phyloP scores from a whole-genome alignment of 192 early-diverging fungal genomes.

The Coemansia sp. region DNA sequence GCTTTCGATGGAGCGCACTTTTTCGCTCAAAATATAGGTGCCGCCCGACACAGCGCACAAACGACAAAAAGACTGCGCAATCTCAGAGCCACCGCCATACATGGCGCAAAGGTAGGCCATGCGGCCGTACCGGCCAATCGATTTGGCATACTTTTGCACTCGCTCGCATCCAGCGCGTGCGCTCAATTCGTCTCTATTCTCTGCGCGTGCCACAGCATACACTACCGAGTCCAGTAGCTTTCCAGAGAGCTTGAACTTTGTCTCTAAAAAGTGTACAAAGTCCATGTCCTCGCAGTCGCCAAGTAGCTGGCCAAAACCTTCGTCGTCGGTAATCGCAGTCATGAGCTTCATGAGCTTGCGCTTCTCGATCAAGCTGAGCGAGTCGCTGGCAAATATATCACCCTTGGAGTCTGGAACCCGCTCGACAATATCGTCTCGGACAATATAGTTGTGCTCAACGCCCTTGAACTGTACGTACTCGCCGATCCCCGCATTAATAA shows the following conservation, averaged over 20 bases:
- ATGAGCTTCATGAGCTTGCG: constrained; percentile 90
- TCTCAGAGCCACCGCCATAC: constrained; percentile 89
- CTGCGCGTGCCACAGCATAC: constrained; percentile 65
- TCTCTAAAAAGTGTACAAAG: constrained; percentile 52
- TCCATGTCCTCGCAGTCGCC: constrained; percentile 19
- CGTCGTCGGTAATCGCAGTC: constrained; percentile 62
- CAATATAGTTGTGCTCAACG: constrained; percentile 71
- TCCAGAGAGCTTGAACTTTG: constrained; percentile 65
- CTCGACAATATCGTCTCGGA: constrained; percentile 48
- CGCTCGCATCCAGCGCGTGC: constrained; percentile 70
- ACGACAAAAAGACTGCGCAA: constrained; percentile 90
- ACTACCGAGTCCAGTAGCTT: constrained; percentile 67
- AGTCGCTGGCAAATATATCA: constrained; percentile 84
- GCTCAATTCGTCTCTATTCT: constrained; percentile 26
- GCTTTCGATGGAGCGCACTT: constrained; percentile 35
- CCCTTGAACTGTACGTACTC: constrained; percentile 90
- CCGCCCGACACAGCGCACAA: constrained; percentile 91
- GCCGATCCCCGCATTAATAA: constrained; percentile 79
- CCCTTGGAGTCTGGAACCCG: constrained; percentile 88
- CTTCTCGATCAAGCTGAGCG: constrained; percentile 82
- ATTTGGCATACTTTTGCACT: constrained; percentile 69
- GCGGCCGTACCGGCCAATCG: constrained; percentile 85
- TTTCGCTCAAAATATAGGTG: constrained; percentile 78
- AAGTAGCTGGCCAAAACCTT: constrained; percentile 5
- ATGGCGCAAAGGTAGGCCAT: constrained; percentile 81